Evolutionary conservation across 345 rosid genomes (phyloP).

Genomic region (Pseudoturritis turrita): DNA sequence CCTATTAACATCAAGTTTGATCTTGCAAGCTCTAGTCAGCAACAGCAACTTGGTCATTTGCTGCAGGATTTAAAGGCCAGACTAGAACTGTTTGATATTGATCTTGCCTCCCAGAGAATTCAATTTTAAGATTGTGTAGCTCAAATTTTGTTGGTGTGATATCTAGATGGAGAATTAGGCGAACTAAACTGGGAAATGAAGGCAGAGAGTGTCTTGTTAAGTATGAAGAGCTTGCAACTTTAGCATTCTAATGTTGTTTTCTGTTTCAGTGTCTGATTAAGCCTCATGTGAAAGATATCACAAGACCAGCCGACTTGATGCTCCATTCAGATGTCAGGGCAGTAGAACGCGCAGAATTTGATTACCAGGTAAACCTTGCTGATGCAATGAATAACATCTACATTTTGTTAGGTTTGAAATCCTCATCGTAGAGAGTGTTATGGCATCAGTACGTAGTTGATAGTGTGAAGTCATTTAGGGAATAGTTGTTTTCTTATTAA

Average conservation of each 20-base stretch:
- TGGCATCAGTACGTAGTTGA: not conserved
- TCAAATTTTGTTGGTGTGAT: not conserved
- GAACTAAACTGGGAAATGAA: not conserved
- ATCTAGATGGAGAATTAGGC: not conserved
- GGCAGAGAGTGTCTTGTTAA: conserved; percentile 39
- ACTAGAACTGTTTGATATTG: not conserved
- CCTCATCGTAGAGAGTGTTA: not conserved
- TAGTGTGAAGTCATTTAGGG: not conserved
- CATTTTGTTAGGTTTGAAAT: not conserved
- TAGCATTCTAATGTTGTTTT: not conserved
- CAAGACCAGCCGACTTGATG: conserved; percentile 57
- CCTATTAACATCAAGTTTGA: not conserved
- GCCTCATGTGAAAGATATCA: conserved; percentile 66
- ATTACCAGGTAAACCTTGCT: conserved; percentile 55
- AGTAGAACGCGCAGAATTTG: conserved; percentile 86
- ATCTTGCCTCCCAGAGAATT: not conserved
- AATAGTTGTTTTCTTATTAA: not conserved
- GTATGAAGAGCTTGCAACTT: not conserved
- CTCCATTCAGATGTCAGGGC: conserved; percentile 80
- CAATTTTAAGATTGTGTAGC: not conserved
- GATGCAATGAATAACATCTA: not conserved
- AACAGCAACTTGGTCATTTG: not conserved
- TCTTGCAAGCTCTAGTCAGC: not conserved
- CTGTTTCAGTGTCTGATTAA: conserved; percentile 55
- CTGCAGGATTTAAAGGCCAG: not conserved